Evolutionary conservation across 345 rosid species (phyloP).

Genomic region (Hibiscus tridactylites): DNA sequence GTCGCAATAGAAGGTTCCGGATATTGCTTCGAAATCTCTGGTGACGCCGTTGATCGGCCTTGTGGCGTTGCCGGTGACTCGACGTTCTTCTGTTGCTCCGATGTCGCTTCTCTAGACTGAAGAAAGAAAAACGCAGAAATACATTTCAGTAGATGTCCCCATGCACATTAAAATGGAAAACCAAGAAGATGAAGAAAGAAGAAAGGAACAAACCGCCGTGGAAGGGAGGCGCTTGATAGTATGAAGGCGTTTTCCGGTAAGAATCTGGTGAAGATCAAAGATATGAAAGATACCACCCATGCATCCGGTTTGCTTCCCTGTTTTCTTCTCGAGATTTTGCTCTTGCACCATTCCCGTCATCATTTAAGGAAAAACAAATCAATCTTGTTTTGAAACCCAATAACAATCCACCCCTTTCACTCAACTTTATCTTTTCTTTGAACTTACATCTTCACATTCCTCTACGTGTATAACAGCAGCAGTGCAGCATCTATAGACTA

Average conservation of each 20-base stretch:
- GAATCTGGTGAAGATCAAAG: constrained; percentile 68
- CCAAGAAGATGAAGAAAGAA: not conserved
- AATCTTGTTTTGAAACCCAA: not conserved
- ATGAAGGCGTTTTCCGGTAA: constrained; percentile 56
- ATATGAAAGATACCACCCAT: constrained; percentile 93
- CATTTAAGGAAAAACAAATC: constrained; percentile 5
- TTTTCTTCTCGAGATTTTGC: constrained; percentile 47
- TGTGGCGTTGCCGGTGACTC: constrained; percentile 27
- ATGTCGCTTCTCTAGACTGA: constrained; percentile 28
- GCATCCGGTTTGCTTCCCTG: constrained; percentile 78
- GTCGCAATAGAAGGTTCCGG: constrained; percentile 21
- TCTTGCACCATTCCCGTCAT: constrained; percentile 43
- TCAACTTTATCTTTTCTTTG: not conserved
- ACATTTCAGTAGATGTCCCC: not conserved
- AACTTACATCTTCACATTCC: not conserved
- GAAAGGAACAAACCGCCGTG: constrained; percentile 17
- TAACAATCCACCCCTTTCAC: not conserved
- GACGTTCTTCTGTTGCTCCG: constrained; percentile 20
- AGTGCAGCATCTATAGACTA: constrained; percentile 18
- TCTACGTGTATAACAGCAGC: constrained; percentile 4
- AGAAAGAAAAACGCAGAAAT: not conserved
- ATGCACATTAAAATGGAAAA: not conserved
- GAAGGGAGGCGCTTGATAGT: constrained; percentile 58
- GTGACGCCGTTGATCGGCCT: constrained; percentile 30
- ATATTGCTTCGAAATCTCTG: constrained; percentile 33